Base-by-base conservation (phyloP, 2,329 filamentous ascomycete genomes). In the Alternaria rosae region DNA sequence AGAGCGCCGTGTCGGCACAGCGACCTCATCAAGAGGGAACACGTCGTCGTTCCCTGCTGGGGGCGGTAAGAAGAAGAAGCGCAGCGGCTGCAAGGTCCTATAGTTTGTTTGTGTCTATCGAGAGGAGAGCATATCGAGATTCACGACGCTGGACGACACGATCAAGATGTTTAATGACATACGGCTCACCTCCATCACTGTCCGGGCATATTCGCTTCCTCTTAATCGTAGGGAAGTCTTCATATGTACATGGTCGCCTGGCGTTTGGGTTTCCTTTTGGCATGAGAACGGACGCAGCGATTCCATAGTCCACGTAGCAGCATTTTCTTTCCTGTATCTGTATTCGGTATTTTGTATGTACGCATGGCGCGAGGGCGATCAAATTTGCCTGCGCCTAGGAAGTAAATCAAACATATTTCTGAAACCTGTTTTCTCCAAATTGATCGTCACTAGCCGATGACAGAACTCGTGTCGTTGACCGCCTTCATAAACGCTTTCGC, bases 91-190 rank as follows among this genome's bases (percentile, higher is more conserved):
- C 73, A 80, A 74, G 62, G 75, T 81, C 53, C 75, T 81, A 62
- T 81, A 70, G 78, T 17, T 23, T 47, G 78, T 17, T 23, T 47
- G 55, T 62, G 54, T 67, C 63, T 65, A 56, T 62, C 62, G 50
- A 62, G 64, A 68, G 65, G 64, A 67, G 65, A 66, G 69, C 59
- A 69, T 73, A 68, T 74, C 72, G 69, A 75, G 72, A 77, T 73
- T 72, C 68, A 78, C 74, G 74, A 78, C 75, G 76, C 77, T 77
- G 76, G 77, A 77, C 74, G 76, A 75, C 70, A 76, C 76, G 73
- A 78, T 77, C 75, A 73, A 76, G 72, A 78, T 76, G 75, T 72
- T 76, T 78, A 74, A 78, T 75, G 73, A 76, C 70, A 56, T 54
- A 65, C 61, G 57, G 57, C 61, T 64, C 62, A 61, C 62, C 65